Evolutionary conservation across 2,329 filamentous ascomycete genomes (phyloP).

Genomic region (Colletotrichum sp.): DNA sequence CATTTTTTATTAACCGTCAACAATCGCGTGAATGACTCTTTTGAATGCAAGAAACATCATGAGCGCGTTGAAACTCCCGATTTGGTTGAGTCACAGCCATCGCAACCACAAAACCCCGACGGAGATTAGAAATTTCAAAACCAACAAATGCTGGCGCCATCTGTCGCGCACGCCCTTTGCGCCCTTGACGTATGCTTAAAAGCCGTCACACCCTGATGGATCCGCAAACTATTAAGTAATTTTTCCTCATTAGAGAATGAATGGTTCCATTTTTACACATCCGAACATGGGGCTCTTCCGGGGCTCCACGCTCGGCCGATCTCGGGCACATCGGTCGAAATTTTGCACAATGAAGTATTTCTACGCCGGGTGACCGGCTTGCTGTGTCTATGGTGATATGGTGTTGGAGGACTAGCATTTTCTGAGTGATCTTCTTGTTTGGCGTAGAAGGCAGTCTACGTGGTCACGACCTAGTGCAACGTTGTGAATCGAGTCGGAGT

Average conservation of each 20-base stretch:
- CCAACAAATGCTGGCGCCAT: not conserved
- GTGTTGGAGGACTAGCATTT: not conserved
- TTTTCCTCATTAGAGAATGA: not conserved
- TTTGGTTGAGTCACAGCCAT: too few species aligned
- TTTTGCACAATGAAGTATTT: not conserved
- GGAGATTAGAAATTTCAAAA: not conserved
- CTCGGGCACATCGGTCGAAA: not conserved
- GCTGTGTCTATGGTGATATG: not conserved
- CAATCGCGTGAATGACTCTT: too few species aligned
- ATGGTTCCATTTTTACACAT: not conserved
- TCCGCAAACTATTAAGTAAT: not conserved
- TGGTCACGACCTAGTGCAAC: not conserved
- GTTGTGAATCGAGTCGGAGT: not conserved
- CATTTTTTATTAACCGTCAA: too few species aligned
- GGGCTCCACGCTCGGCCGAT: constrained; percentile 7
- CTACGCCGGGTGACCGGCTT: not conserved
- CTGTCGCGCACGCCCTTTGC: not conserved
- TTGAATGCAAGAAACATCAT: too few species aligned
- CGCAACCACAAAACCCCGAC: not conserved
- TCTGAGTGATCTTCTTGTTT: too few species aligned
- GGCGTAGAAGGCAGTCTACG: rapidly evolving
- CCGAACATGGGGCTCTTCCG: not conserved
- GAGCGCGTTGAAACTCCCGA: too few species aligned
- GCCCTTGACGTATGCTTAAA: not conserved
- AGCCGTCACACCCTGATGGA: not conserved